A percentile compares a stretch with the other conserved stretches of the same genome.
These are phyloP conservation scores for Fraxinus dipetala DNA, from an alignment of 305 asterid genomes.

Conservation along the genomic window DNA sequence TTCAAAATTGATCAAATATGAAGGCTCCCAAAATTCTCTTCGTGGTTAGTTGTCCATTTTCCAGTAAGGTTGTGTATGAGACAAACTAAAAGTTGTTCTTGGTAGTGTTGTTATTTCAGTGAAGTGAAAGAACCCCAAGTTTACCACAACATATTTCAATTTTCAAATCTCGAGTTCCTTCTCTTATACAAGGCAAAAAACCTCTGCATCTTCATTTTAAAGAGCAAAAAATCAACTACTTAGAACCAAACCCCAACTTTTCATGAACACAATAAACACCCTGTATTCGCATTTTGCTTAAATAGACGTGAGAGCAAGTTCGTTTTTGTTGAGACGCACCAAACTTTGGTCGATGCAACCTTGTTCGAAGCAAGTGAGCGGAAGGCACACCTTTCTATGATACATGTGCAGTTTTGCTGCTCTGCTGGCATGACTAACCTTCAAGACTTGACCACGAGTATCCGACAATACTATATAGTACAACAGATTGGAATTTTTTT, in stretches of 20 bases:
- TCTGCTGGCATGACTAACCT: no score
- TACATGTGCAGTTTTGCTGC: no score
- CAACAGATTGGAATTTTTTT: not conserved
- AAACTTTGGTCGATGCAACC: conserved; percentile 14
- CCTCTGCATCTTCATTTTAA: not conserved
- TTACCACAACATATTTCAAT: not conserved
- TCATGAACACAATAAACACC: not conserved
- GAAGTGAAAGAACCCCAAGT: not conserved
- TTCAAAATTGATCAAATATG: not conserved
- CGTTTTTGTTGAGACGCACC: conserved; percentile 25
- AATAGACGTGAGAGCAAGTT: conserved; percentile 24
- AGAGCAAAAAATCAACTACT: not conserved
- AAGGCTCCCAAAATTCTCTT: not conserved
- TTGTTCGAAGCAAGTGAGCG: no score
- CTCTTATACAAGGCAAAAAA: not conserved
- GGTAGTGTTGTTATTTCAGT: not conserved
- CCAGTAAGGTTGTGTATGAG: not conserved
- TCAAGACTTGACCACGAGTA: not conserved
- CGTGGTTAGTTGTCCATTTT: not conserved
- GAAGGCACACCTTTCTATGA: no score
- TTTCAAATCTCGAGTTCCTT: not conserved
- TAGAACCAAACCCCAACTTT: no score
- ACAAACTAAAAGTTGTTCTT: not conserved
- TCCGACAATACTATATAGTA: not conserved
- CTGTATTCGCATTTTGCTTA: not conserved